Base-by-base conservation (phyloP, 768 basidiomycete genomes). In the Trametes sanguinea region DNA sequence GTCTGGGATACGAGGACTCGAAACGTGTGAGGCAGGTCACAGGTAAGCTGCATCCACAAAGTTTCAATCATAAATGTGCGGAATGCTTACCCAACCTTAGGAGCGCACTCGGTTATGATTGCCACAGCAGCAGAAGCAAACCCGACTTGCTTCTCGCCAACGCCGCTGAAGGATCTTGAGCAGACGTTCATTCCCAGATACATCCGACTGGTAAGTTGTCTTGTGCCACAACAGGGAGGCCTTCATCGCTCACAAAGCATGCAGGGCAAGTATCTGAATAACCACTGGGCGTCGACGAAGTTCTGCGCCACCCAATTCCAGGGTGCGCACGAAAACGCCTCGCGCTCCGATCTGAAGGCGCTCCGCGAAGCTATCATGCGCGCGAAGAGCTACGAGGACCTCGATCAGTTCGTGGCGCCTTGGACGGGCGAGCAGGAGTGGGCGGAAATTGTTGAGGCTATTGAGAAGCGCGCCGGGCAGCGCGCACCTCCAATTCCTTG, bases 111-210 rank as follows among this genome's bases (percentile, higher is more conserved):
- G 0, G 88, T 94, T 43, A 99, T 99, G 97, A 90, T 99, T 43
- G 97, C 97, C 22, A 89, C 95, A 5, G 94, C 89, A 1, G 97
- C 95, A 6, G 97, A 99, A 74, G 76, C 88, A 4, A 99, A 98
- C 73, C 93, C 94, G 0, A 87, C 91, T 0, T 90, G 94, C 67
- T 98, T 98, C 78, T 84, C 85, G 2, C 75, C 82, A 16, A 82
- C 72, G 0, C 90, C 90, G 2, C 77, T 93, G 29, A 71, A 77
- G 11, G 90, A 94, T 66, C 75, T 94, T 1, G 88, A 90, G 63
- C 74, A 76, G 55, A 86, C 82, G 4, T 76, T 97, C 30, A 76
- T 92, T 50, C 89, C 90, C 29, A 75, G 86, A 5, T 91, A 94
- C 73, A 68, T 94, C 63, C 87, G 87, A 64, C 69, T 97, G 75